These are phyloP conservation scores for Suhomyces chickasaworum DNA, from an alignment of 1,139 yeast species.

Conservation along the genomic window DNA sequence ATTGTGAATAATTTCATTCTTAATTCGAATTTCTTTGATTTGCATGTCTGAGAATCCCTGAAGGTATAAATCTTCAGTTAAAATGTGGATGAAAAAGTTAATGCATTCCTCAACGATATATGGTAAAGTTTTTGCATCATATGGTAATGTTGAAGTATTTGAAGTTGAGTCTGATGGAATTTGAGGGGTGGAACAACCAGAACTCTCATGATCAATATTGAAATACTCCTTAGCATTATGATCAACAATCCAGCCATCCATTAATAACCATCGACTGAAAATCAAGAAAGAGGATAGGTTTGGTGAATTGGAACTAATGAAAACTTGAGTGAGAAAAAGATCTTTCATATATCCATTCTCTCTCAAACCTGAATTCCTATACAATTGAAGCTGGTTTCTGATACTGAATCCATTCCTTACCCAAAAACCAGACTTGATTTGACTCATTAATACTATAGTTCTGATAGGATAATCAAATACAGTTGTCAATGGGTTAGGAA, in stretches of 20 bases:
- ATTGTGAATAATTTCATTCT: conserved; percentile 74
- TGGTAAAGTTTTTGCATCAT: conserved; percentile 51
- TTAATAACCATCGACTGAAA: conserved; percentile 70
- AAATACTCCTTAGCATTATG: conserved; percentile 3
- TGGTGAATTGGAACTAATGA: conserved; percentile 60
- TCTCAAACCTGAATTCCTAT: conserved; percentile 77
- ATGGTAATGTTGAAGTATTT: conserved; percentile 15
- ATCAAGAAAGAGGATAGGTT: conserved; percentile 59
- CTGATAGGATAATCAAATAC: conserved; percentile 77
- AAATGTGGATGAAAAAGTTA: conserved; percentile 64
- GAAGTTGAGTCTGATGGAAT: not conserved
- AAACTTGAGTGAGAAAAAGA: conserved; percentile 68
- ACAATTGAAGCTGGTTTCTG: conserved; percentile 76
- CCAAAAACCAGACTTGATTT: conserved; percentile 61
- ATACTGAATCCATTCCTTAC: conserved; percentile 67
- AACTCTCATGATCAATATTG: not conserved
- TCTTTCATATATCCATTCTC: conserved; percentile 84
- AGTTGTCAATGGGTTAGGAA: conserved; percentile 29
- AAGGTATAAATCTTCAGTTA: conserved; percentile 69
- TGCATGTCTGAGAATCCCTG: conserved; percentile 52
- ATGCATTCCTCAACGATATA: conserved; percentile 80
- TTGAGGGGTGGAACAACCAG: not conserved
- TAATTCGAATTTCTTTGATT: conserved; percentile 55
- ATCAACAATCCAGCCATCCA: conserved; percentile 48
- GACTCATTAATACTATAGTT: conserved; percentile 60